Evolutionary conservation across 306 rosid genomes (phyloP), one percentile per base, ranked within the genome.

Genomic region (Trifolium pratense): DNA sequence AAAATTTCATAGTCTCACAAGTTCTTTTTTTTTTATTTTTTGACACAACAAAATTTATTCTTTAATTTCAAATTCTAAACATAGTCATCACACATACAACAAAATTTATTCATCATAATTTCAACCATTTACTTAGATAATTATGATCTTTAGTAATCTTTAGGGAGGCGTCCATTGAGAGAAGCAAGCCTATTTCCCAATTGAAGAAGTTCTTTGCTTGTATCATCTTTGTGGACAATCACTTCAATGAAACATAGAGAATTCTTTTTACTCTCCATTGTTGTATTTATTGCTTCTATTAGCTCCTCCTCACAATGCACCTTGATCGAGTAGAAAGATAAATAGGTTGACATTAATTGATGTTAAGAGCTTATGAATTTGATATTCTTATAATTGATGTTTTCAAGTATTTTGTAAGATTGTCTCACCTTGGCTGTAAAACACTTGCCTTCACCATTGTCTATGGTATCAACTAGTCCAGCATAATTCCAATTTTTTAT

Each of bases 221-320:
- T n/a, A 13, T 75, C 79, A 16, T 66, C 67, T 40, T 17, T 75
- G 67, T 75, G 66, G 3, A 55, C 55, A 51, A 75, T n/a, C 45
- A 62, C 79, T 65, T 75, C 79, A 52, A 75, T 65, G 66, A 75
- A 75, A 18, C 66, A 75, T n/a, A 75, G 15, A 7, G 66, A 9
- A n/a, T 65, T 40, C 10, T 75, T 75, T 52, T 65, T 65, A 26
- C 55, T 51, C 17, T 11, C 79, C 66, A 11, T 65, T 52, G 73
- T 25, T 25, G 21, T 65, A 9, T 25, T 0, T 52, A 75, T 39
- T 52, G 79, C 73, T 37, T 65, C 46, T 65, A 55, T 53, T 52
- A 75, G 73, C 43, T 75, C 79, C 56, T 75, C 79, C 34, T 75
- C 79, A 75, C 72, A 64, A 7, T 37, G 55, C 29, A 75, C 79